Base-by-base conservation (phyloP, 768 basidiomycete genomes). In the Lactifluus hygrophoroides region DNA sequence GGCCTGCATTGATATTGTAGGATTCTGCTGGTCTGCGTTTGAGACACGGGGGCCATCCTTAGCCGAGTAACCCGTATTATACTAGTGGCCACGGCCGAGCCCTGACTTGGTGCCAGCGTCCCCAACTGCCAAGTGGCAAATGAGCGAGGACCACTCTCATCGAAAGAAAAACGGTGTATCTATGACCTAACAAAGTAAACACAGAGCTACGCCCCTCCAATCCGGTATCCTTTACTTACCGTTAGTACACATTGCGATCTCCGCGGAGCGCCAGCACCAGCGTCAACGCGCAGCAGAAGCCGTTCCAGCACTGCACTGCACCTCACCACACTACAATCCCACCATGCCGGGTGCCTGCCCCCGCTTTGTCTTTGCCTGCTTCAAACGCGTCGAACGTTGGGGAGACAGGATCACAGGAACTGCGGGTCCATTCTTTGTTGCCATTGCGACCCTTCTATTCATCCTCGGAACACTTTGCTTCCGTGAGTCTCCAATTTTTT, bases 361-460 rank as follows among this genome's bases (percentile, higher is more conserved):
- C 17, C 49, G 19, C 32, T 53, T 51, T 44, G 78, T 80, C 60
- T 85, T 84, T 63, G 73, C 75, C 30, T 86, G 85, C 67, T 86
- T 84, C 73, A 82, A 75, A 68, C 71, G 69, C 14, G 69, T 94
- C 13, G 94, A 97, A 73, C 74, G 82, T 53, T 71, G 75, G 49
- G 94, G 81, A 5, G 91, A 96, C 70, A 75, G 79, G 64, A 66
- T 95, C 38, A 96, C 92, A 0, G 92, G 94, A 53, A 87, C 89
- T 52, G 94, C 90, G 30, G 95, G 95, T 0, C 95, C 94, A 0
- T 82, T 87, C 66, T 98, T 98, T 69, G 82, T 98, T 38, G 79
- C 74, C 1, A 74, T 95, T n/a, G 94, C 92, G 4, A 75, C 86
- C 54, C 66, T 83, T 7, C 77, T 98, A 27, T 84, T 94, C 16